These are phyloP conservation scores for Geotrichum carabidarum DNA, from an alignment of 1,139 yeast species.

Conservation along the genomic window DNA sequence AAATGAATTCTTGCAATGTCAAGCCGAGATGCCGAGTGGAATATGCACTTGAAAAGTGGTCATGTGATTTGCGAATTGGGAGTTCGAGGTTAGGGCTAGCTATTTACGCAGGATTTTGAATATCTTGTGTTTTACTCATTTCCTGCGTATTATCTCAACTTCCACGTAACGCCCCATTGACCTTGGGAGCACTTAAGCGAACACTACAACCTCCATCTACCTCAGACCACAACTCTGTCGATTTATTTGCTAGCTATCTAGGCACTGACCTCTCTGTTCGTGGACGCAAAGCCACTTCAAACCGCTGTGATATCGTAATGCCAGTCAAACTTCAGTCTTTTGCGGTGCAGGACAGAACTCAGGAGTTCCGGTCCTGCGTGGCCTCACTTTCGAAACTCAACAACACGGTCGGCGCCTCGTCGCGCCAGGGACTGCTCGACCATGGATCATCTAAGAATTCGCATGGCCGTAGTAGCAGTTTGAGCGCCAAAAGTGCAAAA, in stretches of 20 bases:
- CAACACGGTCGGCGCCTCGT: slow-evolving; percentile 33
- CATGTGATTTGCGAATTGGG: too few relatives aligned
- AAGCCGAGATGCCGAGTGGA: too few relatives aligned
- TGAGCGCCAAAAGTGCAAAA: slow-evolving; percentile 33
- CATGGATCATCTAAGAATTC: neutral
- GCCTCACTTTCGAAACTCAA: slow-evolving; percentile 58
- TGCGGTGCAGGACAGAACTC: slow-evolving; percentile 66
- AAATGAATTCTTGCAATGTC: too few relatives aligned
- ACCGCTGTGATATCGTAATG: neutral
- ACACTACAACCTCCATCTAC: neutral
- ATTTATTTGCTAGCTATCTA: too few relatives aligned
- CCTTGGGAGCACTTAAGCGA: too few relatives aligned
- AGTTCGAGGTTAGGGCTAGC: too few relatives aligned
- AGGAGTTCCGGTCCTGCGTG: slow-evolving; percentile 83
- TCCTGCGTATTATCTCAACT: neutral
- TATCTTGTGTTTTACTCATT: too few relatives aligned
- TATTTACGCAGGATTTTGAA: too few relatives aligned
- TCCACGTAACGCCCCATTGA: neutral
- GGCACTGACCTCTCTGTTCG: too few relatives aligned
- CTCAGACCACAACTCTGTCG: neutral
- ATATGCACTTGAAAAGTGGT: too few relatives aligned
- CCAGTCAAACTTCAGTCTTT: slow-evolving; percentile 2
- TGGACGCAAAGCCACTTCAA: too few relatives aligned
- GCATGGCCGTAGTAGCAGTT: neutral
- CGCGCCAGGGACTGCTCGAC: neutral